Base-by-base conservation (phyloP, 257 asterid species). In the Solanum etuberosum region DNA sequence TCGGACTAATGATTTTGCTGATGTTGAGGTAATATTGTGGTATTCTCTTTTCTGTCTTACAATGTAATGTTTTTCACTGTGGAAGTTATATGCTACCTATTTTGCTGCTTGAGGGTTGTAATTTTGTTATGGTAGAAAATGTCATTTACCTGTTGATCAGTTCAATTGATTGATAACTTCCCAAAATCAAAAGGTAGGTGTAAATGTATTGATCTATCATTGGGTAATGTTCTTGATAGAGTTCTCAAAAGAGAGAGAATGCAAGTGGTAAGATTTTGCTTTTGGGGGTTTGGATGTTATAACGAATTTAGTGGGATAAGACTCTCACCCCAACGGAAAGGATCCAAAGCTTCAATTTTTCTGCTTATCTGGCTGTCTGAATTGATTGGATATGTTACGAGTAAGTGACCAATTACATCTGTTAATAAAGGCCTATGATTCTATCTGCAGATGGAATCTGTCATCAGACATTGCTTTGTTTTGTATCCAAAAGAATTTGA, bases 381-480 rank as follows among this genome's bases (percentile, higher is more conserved):
- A 46, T 29, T 80, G 29, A 29, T 6, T 29, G 25, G 67, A 16
- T 10, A 46, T 25, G 7, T 80, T 80, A 18, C 13, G 0, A 43
- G 84, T 4, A 38, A 38, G 31, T 25, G 38, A 78, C 40, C 38
- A 43, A 57, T 43, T 42, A 43, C 37, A 78, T 78, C 9, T 43
- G 38, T 78, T 43, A 78, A 43, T 43, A 88, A 78, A 16, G 3
- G 65, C 74, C 3, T 31, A 27, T 72, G 63, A 65, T 83, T 91
- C 84, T 88, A 83, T 78, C 35, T 90, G 90, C 87, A 95, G 99
- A 94, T 95, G 98, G 96, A 93, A 88, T 90, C 98, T 21, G 83
- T 94, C 81, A 93, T 97, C 83, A 90, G 98, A 90, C 99, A 94
- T 88, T 94, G 98, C 89, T 90, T 5, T 89, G 98, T 94, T 43